Evolutionary conservation across 192 early-diverging fungal species (phyloP).

Genomic region (Coemansia sp.): DNA sequence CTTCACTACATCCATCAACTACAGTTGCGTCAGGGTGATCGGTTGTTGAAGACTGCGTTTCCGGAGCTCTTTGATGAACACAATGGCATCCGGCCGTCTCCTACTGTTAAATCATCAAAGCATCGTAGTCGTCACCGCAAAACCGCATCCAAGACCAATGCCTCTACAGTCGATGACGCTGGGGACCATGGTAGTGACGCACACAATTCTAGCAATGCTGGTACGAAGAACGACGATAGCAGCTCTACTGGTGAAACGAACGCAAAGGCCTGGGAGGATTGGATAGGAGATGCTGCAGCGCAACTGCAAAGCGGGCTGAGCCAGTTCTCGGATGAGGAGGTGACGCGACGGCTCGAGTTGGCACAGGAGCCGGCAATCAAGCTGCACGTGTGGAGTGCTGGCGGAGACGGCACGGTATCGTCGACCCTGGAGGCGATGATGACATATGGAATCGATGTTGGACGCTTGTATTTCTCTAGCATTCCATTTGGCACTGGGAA

Average conservation of each 20-base stretch:
- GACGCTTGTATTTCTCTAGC: constrained; percentile 67
- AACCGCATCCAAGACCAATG: not conserved
- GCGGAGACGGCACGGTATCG: constrained; percentile 76
- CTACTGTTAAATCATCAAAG: not conserved
- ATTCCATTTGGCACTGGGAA: constrained; percentile 79
- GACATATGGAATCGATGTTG: constrained; percentile 59
- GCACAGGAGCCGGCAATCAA: constrained; percentile 54
- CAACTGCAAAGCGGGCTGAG: constrained; percentile 37
- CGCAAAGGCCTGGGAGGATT: constrained; percentile 35
- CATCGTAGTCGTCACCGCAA: not conserved
- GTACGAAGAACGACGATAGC: not conserved
- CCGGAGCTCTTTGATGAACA: constrained; percentile 42
- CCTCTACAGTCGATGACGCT: not conserved
- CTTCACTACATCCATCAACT: constrained; percentile 60
- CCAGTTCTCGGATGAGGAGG: constrained; percentile 36
- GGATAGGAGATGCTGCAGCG: constrained; percentile 44
- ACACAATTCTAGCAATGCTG: not conserved
- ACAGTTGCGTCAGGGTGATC: constrained; percentile 51
- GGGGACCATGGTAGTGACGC: not conserved
- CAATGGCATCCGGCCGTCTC: constrained; percentile 29
- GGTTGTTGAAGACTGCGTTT: constrained; percentile 43
- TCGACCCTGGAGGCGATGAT: constrained; percentile 65
- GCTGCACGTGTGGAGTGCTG: constrained; percentile 75
- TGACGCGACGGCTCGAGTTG: constrained; percentile 28
- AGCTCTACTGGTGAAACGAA: constrained; percentile 1